Evolutionary conservation across 169 alveolate species (phyloP), one percentile per base, ranked within the genome.

Genomic region (Eimeria maxima): DNA sequence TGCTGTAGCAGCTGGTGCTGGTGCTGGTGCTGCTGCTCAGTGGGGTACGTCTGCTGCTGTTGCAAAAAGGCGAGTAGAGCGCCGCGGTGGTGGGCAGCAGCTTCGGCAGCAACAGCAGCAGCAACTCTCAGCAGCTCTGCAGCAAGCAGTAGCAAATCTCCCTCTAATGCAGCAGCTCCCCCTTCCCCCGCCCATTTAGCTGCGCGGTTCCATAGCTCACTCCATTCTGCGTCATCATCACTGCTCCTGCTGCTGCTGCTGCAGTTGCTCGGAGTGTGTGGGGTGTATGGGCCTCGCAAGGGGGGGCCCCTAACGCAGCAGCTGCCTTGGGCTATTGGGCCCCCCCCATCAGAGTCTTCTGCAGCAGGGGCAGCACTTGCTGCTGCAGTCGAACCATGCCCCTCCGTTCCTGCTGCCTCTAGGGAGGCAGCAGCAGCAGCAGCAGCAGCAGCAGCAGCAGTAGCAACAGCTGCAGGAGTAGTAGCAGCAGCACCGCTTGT

Each of bases 121-220:
- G 90, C 90, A 80, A 80, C 67, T 42, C 27, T 80, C 69, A 80
- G 67, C 69, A 80, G 90, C 60, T 80, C 90, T 22, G 90, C 90
- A 45, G 63, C 90, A 45, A 80, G 90, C 90, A 80, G 63, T 45
- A 80, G 90, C 90, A 47, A 42, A 45, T 80, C 67, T 20, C 90
- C 63, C 53, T 42, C 90, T 22, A 80, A 69, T 4, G 90, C 67
- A 7, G 69, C n/a, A 8, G 90, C 90, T 18, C 90, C 90, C 27
- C 90, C 90, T 18, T 29, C 38, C 0, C 42, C 67, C 3, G 67
- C 90, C 90, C 90, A 80, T 24, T 27, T 42, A 10, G 90, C 44
- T 14, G 90, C 90, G 20, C 67, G 67, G 63, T 11, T 55, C 90
- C 90, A 80, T 11, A 80, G 24, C 5, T 45, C 90, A 0, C 42